Percentiles rank a stretch among this genome's conserved stretches.
phyloP scores from a whole-genome alignment of 2,329 filamentous ascomycete species.

The Sclerotinia subarctica region DNA sequence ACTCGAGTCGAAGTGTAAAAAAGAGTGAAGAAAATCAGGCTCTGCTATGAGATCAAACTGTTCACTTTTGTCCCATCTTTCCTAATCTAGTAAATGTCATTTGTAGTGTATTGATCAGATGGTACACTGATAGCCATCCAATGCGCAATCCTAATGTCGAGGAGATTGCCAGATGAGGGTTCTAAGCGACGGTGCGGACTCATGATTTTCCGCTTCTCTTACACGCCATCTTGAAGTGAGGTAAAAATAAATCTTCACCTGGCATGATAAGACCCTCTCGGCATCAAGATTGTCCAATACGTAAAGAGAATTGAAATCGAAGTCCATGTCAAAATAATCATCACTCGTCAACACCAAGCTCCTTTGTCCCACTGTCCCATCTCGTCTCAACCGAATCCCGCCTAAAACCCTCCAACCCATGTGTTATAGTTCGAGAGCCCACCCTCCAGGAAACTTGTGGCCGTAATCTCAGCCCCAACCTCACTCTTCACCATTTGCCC shows the following conservation, averaged over 20 bases:
- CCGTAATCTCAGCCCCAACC: constrained; percentile 33
- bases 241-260: too few relatives aligned
- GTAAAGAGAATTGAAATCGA: neutral
- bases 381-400: neutral
- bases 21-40: neutral
- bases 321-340: neutral
- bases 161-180: too few relatives aligned
- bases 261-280: too few relatives aligned
- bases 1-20: neutral
- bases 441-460: constrained; percentile 23
- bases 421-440: constrained; percentile 34
- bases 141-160: too few relatives aligned
- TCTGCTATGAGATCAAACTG: neutral
- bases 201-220: too few relatives aligned
- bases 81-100: neutral
- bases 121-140: neutral
- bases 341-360: neutral
- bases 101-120: neutral
- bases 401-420: constrained; percentile 34
- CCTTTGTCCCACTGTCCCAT: neutral
- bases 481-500: constrained; percentile 29
- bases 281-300: neutral
- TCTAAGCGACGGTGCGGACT: too few relatives aligned
- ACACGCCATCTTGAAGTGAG: too few relatives aligned
- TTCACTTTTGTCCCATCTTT: neutral